These are phyloP conservation scores for Arthrobotrys conoides DNA, from an alignment of 2,329 filamentous ascomycete species.

Conservation along the genomic window DNA sequence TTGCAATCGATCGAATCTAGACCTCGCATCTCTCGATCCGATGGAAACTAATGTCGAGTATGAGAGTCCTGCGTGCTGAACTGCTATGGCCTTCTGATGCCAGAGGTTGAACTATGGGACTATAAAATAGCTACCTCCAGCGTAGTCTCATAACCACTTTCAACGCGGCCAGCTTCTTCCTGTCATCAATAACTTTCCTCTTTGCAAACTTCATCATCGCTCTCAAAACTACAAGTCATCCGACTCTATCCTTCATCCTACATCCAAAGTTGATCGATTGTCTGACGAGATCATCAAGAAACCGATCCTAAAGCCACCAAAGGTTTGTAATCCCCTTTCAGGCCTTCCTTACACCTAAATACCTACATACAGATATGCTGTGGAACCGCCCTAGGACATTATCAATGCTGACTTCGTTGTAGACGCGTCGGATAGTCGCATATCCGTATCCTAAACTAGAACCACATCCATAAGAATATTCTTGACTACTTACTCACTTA, in stretches of 20 bases:
- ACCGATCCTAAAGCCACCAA: too few species aligned
- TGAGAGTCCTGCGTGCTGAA: too few species aligned
- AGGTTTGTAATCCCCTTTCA: constrained; percentile 27
- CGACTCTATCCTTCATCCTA: constrained; percentile 1
- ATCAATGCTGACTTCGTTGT: constrained; percentile 19
- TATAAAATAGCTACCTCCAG: constrained; percentile 5
- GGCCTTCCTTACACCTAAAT: neutral
- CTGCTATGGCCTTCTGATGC: too few species aligned
- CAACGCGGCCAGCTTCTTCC: neutral
- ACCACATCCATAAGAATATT: neutral
- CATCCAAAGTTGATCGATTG: neutral
- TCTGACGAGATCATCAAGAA: neutral
- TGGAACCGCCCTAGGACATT: constrained; percentile 31
- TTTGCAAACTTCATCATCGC: too few species aligned
- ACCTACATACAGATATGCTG: constrained; percentile 39
- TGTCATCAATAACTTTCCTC: neutral
- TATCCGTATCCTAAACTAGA: neutral
- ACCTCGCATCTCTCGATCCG: neutral
- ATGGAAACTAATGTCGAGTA: neutral
- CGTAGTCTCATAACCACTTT: neutral
- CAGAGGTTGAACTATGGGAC: neutral
- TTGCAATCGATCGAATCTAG: neutral
- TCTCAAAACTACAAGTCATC: constrained; percentile 18
- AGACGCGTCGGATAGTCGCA: constrained; percentile 39
- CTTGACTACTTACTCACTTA: neutral